Evolutionary conservation across 2,329 filamentous ascomycete species (phyloP).

Genomic region (Colletotrichum viniferum): DNA sequence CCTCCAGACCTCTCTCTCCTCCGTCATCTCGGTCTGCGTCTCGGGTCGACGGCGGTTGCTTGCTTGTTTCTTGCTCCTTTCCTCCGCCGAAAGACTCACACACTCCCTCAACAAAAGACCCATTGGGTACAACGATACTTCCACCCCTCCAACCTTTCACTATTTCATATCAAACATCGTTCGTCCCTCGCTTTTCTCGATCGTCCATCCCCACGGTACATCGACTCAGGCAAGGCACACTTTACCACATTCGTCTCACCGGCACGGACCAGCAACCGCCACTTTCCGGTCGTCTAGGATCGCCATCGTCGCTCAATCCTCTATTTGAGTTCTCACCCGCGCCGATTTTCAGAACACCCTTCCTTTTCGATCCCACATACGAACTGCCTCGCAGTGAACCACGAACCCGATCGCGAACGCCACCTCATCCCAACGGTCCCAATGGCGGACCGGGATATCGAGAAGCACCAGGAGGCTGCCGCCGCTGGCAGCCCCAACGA

Average conservation of each 20-base stretch:
- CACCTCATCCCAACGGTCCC: background rate
- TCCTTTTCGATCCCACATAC: background rate
- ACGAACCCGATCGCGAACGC: background rate
- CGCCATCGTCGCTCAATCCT: background rate
- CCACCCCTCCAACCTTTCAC: background rate
- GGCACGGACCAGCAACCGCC: slow-evolving; percentile 17
- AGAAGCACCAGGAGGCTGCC: slow-evolving; percentile 33
- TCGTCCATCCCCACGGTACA: background rate
- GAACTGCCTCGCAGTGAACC: background rate
- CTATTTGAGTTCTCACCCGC: background rate
- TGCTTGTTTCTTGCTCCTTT: background rate
- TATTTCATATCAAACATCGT: background rate
- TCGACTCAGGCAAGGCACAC: background rate
- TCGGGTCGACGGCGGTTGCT: background rate
- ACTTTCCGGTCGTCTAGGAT: slow-evolving; percentile 10
- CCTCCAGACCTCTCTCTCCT: slow-evolving; percentile 66
- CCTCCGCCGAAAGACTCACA: slow-evolving; percentile 6
- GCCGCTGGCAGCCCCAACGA: slow-evolving; percentile 31
- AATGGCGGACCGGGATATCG: slow-evolving; percentile 33
- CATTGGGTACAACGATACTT: background rate
- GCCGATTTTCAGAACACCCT: background rate
- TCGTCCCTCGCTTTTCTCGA: background rate
- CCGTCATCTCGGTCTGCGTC: background rate
- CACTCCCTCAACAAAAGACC: background rate
- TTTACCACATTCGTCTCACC: background rate